Percentiles rank a stretch among this genome's conserved stretches.
These are phyloP conservation scores for Sugiyamaella lignohabitans DNA, from an alignment of 805 yeast genomes.

Conservation along the genomic window DNA sequence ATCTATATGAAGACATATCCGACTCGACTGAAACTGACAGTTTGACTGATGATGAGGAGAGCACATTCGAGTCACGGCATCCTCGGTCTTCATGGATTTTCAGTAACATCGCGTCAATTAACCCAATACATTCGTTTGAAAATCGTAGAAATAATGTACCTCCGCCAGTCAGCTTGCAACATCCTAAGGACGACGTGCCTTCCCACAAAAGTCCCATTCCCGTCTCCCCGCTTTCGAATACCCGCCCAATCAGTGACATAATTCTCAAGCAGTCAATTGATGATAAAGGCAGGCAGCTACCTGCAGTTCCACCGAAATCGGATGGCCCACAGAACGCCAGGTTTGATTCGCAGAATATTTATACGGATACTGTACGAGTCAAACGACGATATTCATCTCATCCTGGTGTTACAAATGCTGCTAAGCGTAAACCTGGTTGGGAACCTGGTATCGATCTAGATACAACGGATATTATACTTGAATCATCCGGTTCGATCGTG, in stretches of 20 bases:
- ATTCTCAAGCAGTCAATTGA: not conserved
- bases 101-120: too few species aligned
- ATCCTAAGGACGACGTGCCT: not conserved
- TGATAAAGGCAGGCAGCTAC: too few species aligned
- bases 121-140: not conserved
- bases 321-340: not conserved
- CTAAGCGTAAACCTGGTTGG: slow-evolving; percentile 41
- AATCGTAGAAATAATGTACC: not conserved
- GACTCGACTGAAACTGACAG: not conserved
- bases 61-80: not conserved
- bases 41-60: not conserved
- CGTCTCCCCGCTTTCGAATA: not conserved
- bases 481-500: slow-evolving; percentile 46
- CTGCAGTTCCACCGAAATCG: not conserved
- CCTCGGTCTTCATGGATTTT: not conserved
- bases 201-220: not conserved
- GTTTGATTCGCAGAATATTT: not conserved
- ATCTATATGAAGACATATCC: not conserved
- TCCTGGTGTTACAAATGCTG: slow-evolving; percentile 32
- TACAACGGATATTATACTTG: slow-evolving; percentile 46
- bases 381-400: slow-evolving; percentile 12
- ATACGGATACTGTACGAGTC: not conserved
- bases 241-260: not conserved
- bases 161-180: too few species aligned
- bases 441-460: slow-evolving; percentile 54